Evolutionary conservation across 192 early-diverging fungal genomes (phyloP).

Genomic region (Backusella morwellensis): DNA sequence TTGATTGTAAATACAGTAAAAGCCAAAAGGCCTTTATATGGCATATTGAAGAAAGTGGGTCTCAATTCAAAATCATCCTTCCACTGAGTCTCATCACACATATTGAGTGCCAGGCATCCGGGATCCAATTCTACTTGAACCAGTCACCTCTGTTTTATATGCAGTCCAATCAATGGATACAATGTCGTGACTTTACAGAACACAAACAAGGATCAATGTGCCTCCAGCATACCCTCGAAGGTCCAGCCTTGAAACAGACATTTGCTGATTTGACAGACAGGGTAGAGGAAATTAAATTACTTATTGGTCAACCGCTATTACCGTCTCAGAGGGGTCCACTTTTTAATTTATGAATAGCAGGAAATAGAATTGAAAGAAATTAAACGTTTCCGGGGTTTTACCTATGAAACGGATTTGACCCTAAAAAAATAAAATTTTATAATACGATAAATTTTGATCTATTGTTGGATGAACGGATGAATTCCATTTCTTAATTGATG

Average conservation of each 20-base stretch:
- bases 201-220: slow-evolving; percentile 53
- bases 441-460: no score
- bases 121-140: slow-evolving; percentile 46
- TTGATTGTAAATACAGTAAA: slow-evolving; percentile 50
- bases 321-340: background rate
- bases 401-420: background rate
- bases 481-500: background rate
- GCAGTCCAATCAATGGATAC: slow-evolving; percentile 47
- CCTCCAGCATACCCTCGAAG: slow-evolving; percentile 49
- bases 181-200: slow-evolving; percentile 64
- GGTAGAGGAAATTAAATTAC: background rate
- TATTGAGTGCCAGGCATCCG: slow-evolving; percentile 40
- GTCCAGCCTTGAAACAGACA: slow-evolving; percentile 2
- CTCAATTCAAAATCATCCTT: slow-evolving; percentile 58
- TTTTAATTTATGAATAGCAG: background rate
- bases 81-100: slow-evolving; percentile 44
- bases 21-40: slow-evolving; percentile 46
- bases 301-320: background rate
- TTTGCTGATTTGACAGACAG: background rate
- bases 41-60: slow-evolving; percentile 52
- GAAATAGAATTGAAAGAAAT: background rate
- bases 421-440: background rate
- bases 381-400: background rate
- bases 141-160: slow-evolving; percentile 56
- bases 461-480: background rate